Percentiles rank a stretch among this genome's conserved stretches.
phyloP scores from a whole-genome alignment of 306 rosid species.

The Pyrus bretschneideri region DNA sequence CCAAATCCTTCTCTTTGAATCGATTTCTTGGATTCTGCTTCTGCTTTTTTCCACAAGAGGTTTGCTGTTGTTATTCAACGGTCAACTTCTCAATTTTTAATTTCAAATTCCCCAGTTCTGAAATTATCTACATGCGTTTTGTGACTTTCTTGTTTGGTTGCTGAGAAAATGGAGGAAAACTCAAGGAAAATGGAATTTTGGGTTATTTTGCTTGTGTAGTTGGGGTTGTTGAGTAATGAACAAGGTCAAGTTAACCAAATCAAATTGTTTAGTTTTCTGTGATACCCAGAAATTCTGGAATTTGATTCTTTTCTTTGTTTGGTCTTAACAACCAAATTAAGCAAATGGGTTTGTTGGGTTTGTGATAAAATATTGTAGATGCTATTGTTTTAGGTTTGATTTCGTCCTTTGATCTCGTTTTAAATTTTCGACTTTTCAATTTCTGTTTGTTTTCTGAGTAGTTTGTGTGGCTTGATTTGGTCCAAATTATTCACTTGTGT shows the following conservation, averaged over 20 bases:
- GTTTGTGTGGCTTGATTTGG: constrained; percentile 5
- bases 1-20: constrained; percentile 8
- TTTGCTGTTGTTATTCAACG: constrained; percentile 9
- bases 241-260: constrained; percentile 7
- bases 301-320: not conserved
- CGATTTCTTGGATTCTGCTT: constrained; percentile 14
- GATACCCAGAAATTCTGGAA: not conserved
- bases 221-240: constrained; percentile 10
- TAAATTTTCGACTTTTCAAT: not conserved
- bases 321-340: not conserved
- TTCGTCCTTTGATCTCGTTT: not conserved
- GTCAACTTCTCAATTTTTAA: constrained; percentile 7
- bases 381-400: not conserved
- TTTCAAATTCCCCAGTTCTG: not conserved
- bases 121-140: not conserved
- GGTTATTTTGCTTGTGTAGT: not conserved
- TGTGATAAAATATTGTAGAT: not conserved
- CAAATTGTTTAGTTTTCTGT: constrained; percentile 2
- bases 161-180: not conserved
- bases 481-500: not conserved
- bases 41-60: constrained; percentile 30
- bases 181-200: not conserved
- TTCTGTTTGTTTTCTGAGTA: not conserved
- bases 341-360: not conserved
- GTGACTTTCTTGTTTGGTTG: constrained; percentile 4